Evolutionary conservation across 257 asterid species (phyloP).

Genomic region (Solanum sitiens): DNA sequence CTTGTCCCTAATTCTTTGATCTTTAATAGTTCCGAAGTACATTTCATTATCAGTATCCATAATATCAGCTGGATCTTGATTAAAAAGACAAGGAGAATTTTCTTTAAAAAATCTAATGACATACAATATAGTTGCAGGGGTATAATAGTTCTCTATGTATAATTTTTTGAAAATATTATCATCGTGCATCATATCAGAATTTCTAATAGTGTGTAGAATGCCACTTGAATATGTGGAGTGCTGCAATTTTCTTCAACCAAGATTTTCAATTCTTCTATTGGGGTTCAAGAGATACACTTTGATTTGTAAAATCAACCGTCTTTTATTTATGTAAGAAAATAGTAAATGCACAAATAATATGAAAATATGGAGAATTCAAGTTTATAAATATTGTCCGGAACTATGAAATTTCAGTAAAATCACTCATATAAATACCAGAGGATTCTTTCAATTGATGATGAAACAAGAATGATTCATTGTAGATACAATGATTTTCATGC

Average conservation of each 20-base stretch:
- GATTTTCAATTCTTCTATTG: neutral
- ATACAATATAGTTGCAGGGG: neutral
- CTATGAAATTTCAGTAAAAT: neutral
- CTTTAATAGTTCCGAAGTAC: slow-evolving; percentile 30
- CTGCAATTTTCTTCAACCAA: neutral
- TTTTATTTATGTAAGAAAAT: neutral
- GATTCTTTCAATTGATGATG: neutral
- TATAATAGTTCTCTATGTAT: neutral
- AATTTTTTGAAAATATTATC: neutral
- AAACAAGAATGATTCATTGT: neutral
- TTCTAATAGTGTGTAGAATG: neutral
- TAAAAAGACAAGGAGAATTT: slow-evolving; percentile 5
- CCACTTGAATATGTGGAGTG: neutral
- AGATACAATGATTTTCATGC: slow-evolving; percentile 9
- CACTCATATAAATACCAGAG: neutral
- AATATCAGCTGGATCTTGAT: slow-evolving; percentile 62
- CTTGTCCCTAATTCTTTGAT: slow-evolving; percentile 18
- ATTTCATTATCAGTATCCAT: slow-evolving; percentile 35
- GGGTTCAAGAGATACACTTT: neutral
- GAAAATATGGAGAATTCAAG: neutral
- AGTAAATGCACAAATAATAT: neutral
- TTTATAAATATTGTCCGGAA: neutral
- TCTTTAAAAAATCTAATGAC: neutral
- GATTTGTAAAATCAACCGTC: neutral
- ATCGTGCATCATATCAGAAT: neutral